These are phyloP conservation scores for Trichoderma sp. DNA, from an alignment of 2,329 filamentous ascomycete genomes.

Conservation along the genomic window DNA sequence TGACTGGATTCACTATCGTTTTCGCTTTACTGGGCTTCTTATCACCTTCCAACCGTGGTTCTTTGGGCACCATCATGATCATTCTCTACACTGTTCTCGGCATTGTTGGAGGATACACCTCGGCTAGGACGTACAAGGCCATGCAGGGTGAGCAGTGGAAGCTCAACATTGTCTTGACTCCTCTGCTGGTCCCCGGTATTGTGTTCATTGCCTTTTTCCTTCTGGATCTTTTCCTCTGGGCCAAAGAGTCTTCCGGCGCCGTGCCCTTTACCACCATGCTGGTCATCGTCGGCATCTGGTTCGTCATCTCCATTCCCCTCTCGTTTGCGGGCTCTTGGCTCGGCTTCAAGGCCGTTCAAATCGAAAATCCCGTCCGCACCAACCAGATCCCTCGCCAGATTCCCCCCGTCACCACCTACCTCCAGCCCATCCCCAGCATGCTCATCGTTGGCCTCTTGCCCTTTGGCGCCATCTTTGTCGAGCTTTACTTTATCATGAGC, in stretches of 20 bases:
- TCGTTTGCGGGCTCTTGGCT: conserved; percentile 90
- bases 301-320: conserved; percentile 89
- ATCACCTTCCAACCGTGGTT: conserved; percentile 92
- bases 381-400: conserved; percentile 99
- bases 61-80: conserved; percentile 88
- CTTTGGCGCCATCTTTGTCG: conserved; percentile 95
- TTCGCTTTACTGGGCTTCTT: conserved; percentile 94
- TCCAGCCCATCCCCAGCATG: conserved; percentile 85
- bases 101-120: conserved; percentile 87
- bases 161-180: conserved; percentile 85
- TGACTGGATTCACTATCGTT: conserved; percentile 90
- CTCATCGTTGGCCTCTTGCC: conserved; percentile 88
- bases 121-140: conserved; percentile 88
- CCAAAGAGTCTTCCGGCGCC: conserved; percentile 84
- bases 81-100: conserved; percentile 91
- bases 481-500: conserved; percentile 99
- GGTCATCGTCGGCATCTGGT: conserved; percentile 91
- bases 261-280: conserved; percentile 98
- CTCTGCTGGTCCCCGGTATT: conserved; percentile 77
- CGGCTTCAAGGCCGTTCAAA: conserved; percentile 72
- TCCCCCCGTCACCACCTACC: conserved; percentile 77
- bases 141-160: conserved; percentile 94
- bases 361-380: conserved; percentile 82
- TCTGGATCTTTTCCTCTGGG: conserved; percentile 94
- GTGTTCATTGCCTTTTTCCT: conserved; percentile 90